These are phyloP conservation scores for Hygrophorus pudorinus DNA, from an alignment of 768 basidiomycete genomes.

Conservation along the genomic window DNA sequence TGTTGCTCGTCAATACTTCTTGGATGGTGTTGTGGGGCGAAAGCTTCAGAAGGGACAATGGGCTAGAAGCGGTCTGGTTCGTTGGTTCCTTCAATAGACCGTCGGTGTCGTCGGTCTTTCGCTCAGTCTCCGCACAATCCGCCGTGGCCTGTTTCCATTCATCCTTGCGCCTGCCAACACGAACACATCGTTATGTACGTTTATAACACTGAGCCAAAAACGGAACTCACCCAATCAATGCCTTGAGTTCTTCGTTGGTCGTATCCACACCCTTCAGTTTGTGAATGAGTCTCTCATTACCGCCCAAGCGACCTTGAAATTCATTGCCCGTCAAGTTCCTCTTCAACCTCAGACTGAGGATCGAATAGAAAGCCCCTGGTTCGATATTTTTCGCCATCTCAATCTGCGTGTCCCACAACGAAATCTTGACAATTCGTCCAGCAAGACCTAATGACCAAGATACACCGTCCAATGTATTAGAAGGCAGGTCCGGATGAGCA, in stretches of 20 bases:
- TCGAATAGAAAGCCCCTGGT: slow-evolving; percentile 32
- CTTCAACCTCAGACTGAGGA: slow-evolving; percentile 44
- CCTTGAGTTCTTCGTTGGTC: slow-evolving; percentile 29
- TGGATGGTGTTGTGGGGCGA: slow-evolving; percentile 19
- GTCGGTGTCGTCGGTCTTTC: background rate
- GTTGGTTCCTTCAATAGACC: background rate
- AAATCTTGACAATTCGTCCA: slow-evolving; percentile 41
- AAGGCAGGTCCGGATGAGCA: slow-evolving; percentile 30
- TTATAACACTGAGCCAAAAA: background rate
- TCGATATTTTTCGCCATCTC: slow-evolving; percentile 26
- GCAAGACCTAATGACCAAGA: slow-evolving; percentile 37
- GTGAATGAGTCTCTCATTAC: slow-evolving; percentile 33
- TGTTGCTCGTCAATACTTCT: slow-evolving; percentile 23
- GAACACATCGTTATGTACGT: background rate
- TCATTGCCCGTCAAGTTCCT: slow-evolving; percentile 18
- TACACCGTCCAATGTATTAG: slow-evolving; percentile 17
- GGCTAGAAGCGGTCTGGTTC: background rate
- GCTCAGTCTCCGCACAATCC: background rate
- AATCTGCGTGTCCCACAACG: slow-evolving; percentile 38
- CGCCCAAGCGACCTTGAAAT: slow-evolving; percentile 37
- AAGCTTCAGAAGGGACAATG: background rate
- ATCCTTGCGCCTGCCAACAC: slow-evolving; percentile 15
- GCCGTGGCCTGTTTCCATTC: slow-evolving; percentile 15
- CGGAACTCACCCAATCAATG: slow-evolving; percentile 29
- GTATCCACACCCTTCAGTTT: slow-evolving; percentile 28